A percentile compares a stretch with the other conserved stretches of the same genome.
Conservation (phyloP, 306 rosid species). For the Alnus glutinosa region DNA sequence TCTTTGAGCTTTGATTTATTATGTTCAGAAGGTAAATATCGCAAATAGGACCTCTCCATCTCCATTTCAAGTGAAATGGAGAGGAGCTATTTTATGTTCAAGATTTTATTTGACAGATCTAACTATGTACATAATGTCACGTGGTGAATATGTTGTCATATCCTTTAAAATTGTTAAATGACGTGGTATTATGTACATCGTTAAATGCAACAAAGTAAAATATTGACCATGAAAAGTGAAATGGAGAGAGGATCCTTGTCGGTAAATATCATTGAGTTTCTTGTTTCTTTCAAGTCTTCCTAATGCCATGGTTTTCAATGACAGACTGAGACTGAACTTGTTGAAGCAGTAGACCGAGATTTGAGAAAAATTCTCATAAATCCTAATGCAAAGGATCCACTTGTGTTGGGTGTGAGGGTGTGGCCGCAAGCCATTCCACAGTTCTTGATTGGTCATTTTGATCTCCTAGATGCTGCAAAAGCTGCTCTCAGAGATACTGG, state of each 20-base stretch:
- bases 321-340: slow-evolving; percentile 76
- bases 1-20: neutral
- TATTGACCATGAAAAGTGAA: no score
- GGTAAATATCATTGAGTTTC: neutral
- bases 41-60: no score
- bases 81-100: no score
- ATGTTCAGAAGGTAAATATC: neutral
- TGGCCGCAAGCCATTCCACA: slow-evolving; percentile 99
- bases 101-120: no score
- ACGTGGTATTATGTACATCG: no score
- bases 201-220: no score
- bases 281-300: slow-evolving; percentile 14
- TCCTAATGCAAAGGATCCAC: slow-evolving; percentile 62
- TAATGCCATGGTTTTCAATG: slow-evolving; percentile 21
- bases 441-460: slow-evolving; percentile 89
- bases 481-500: slow-evolving; percentile 59
- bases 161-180: no score
- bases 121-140: no score
- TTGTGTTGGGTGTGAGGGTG: slow-evolving; percentile 65
- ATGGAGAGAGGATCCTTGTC: no score
- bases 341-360: slow-evolving; percentile 86
- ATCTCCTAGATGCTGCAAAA: slow-evolving; percentile 74
- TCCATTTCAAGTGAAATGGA: no score
- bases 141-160: no score
- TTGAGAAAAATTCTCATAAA: slow-evolving; percentile 79